Evolutionary conservation across 495 filamentous ascomycete genomes (phyloP).

Genomic region (Penicillium cinerascens): DNA sequence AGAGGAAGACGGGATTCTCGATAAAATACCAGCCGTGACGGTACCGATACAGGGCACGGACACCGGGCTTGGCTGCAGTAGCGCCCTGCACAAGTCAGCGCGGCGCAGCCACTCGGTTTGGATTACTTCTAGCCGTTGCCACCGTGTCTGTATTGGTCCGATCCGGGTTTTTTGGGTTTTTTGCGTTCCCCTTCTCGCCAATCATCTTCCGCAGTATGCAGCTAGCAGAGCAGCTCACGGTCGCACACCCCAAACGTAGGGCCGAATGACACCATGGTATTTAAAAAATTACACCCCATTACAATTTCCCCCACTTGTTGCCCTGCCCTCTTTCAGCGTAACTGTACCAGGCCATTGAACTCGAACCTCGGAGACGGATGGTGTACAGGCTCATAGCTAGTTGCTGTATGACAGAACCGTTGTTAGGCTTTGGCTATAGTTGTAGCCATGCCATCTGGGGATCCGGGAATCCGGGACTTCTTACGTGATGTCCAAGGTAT

Average conservation of each 20-base stretch:
- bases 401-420: too few relatives aligned
- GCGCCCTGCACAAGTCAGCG: background rate
- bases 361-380: too few relatives aligned
- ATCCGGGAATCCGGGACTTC: background rate
- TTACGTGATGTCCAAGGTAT: background rate
- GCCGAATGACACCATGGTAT: constrained; percentile 8
- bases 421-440: too few relatives aligned
- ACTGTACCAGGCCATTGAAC: too few relatives aligned
- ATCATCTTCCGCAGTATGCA: too few relatives aligned
- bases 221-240: too few relatives aligned
- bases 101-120: background rate
- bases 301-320: background rate
- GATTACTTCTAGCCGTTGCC: background rate
- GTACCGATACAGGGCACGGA: constrained; percentile 1
- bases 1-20: background rate
- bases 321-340: too few relatives aligned
- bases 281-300: background rate
- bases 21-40: constrained; percentile 11
- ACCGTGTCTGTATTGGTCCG: background rate
- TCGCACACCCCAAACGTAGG: too few relatives aligned
- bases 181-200: too few relatives aligned
- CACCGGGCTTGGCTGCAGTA: constrained; percentile 5
- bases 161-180: too few relatives aligned
- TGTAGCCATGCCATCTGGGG: background rate
- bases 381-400: too few relatives aligned